Evolutionary conservation across 306 rosid species (phyloP).

Genomic region (Pyrus betulifolia): DNA sequence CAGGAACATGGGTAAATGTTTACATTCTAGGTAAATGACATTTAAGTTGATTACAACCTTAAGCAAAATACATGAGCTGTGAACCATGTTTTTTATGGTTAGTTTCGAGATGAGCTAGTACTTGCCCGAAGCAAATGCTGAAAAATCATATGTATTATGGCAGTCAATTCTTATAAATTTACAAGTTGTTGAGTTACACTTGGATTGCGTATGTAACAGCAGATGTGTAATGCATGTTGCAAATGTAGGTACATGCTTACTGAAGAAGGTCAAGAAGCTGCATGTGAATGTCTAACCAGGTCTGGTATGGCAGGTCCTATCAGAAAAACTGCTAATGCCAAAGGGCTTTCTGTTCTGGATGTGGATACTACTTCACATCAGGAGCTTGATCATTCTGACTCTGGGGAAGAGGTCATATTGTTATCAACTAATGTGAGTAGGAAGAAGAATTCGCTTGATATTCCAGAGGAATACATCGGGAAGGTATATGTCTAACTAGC

Average conservation of each 20-base stretch:
- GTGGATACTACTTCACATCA: constrained; percentile 22
- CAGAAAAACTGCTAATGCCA: constrained; percentile 34
- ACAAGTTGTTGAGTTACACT: not conserved
- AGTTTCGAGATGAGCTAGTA: not conserved
- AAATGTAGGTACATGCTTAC: constrained; percentile 84
- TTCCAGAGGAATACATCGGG: constrained; percentile 57
- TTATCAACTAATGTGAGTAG: constrained; percentile 20
- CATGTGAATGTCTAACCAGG: constrained; percentile 69
- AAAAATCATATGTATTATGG: not conserved
- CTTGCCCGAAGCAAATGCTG: not conserved
- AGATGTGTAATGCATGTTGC: not conserved
- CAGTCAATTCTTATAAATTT: not conserved
- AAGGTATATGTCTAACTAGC: constrained; percentile 38
- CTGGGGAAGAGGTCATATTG: constrained; percentile 39
- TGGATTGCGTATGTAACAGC: not conserved
- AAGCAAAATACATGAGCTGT: not conserved
- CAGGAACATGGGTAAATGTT: not conserved
- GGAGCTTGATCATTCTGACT: constrained; percentile 25
- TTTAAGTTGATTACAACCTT: no score
- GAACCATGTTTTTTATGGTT: not conserved
- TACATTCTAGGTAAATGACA: not conserved
- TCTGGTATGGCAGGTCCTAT: constrained; percentile 59
- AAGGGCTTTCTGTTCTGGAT: constrained; percentile 23
- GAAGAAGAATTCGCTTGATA: constrained; percentile 35
- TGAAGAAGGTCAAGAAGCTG: constrained; percentile 82